These are phyloP conservation scores for Pichia thaimueangensis DNA, from an alignment of 805 yeast genomes.

Conservation along the genomic window DNA sequence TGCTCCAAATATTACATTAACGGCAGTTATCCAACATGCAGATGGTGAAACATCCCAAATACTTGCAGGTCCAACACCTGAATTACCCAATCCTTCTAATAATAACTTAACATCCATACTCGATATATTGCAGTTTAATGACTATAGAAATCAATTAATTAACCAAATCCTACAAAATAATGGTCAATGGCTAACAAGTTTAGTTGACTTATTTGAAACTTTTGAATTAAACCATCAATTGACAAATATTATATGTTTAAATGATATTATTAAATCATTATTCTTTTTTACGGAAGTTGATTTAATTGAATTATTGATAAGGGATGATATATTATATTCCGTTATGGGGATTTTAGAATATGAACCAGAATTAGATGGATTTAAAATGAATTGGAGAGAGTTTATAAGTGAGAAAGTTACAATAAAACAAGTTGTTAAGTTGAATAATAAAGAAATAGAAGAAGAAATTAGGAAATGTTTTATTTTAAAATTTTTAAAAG, in stretches of 20 bases:
- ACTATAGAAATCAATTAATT: conserved; percentile 42
- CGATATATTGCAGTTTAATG: conserved; percentile 34
- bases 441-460: conserved; percentile 43
- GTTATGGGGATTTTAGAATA: conserved; percentile 80
- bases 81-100: conserved; percentile 53
- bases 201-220: conserved; percentile 46
- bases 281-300: conserved; percentile 65
- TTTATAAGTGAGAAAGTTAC: conserved; percentile 50
- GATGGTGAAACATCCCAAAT: conserved; percentile 62
- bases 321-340: conserved; percentile 47
- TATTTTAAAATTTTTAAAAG: conserved; percentile 73
- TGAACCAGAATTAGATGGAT: conserved; percentile 78
- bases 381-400: conserved; percentile 74
- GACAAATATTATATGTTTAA: conserved; percentile 54
- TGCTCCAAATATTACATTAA: conserved; percentile 63
- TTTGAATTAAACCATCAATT: conserved; percentile 52
- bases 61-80: conserved; percentile 70
- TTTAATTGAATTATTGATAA: conserved; percentile 51
- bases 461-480: conserved; percentile 66
- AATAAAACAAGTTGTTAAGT: conserved; percentile 68
- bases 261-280: conserved; percentile 66
- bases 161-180: conserved; percentile 47
- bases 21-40: conserved; percentile 49
- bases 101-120: conserved; percentile 49
- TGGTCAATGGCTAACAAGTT: conserved; percentile 35